Evolutionary conservation across 73 alveolate species (phyloP).

Genomic region (Paramecium tetraurelia): DNA sequence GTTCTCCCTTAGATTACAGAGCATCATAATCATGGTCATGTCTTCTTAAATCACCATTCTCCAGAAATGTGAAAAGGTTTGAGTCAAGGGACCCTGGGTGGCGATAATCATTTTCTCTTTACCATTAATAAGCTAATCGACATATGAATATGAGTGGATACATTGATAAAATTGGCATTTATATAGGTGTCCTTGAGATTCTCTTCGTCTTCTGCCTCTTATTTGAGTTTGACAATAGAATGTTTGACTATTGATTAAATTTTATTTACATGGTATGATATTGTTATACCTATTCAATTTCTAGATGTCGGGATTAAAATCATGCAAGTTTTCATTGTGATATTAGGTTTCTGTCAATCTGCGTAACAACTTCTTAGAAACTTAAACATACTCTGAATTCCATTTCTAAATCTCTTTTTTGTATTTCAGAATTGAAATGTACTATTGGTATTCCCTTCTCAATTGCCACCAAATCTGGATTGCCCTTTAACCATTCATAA

Average conservation of each 20-base stretch:
- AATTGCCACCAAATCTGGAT: conserved; percentile 28
- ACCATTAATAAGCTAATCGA: conserved; percentile 63
- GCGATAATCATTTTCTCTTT: conserved; percentile 82
- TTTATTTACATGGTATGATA: conserved; percentile 69
- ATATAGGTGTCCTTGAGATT: conserved; percentile 66
- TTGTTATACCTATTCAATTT: conserved; percentile 77
- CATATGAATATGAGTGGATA: conserved; percentile 49
- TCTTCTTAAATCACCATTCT: conserved; percentile 91
- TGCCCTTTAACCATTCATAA: conserved; percentile 29
- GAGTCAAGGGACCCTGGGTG: conserved; percentile 90
- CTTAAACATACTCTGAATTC: conserved; percentile 6
- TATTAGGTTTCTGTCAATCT: conserved; percentile 3
- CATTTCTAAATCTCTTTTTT: conserved; percentile 47
- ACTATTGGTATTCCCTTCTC: neutral
- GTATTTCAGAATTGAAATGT: neutral
- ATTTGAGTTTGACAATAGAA: neutral
- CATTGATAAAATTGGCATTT: conserved; percentile 78
- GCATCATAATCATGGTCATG: conserved; percentile 81
- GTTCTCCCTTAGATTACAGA: conserved; percentile 80
- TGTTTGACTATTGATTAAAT: conserved; percentile 43
- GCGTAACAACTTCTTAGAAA: neutral
- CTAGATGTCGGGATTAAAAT: conserved; percentile 60
- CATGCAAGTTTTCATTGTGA: neutral
- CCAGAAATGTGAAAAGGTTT: conserved; percentile 91
- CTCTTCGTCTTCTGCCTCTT: conserved; percentile 48